Conservation (phyloP, 176 grass and related monocot species). For the Otatea glauca region DNA sequence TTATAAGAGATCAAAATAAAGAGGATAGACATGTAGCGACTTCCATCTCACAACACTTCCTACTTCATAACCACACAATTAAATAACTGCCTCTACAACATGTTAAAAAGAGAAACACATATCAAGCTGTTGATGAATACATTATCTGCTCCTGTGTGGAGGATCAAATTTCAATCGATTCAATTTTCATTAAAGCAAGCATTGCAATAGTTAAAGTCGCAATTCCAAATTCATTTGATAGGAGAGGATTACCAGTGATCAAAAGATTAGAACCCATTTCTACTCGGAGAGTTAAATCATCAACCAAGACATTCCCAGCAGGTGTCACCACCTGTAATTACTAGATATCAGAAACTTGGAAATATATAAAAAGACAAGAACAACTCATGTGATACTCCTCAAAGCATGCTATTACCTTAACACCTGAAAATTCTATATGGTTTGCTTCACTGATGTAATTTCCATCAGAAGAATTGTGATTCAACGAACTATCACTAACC, state of each 20-base stretch:
- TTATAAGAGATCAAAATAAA: background rate
- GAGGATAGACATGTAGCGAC: background rate
- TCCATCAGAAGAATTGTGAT: conserved; percentile 58
- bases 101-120: conserved; percentile 1
- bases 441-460: conserved; percentile 95
- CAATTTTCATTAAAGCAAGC: conserved; percentile 13
- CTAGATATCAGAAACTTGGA: conserved; percentile 48
- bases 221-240: conserved; percentile 12
- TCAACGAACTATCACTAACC: conserved; percentile 55
- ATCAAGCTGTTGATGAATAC: background rate
- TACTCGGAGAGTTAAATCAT: conserved; percentile 86
- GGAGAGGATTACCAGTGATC: conserved; percentile 78
- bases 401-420: conserved; percentile 66
- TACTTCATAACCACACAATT: background rate
- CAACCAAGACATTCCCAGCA: conserved; percentile 85
- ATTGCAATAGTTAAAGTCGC: conserved; percentile 11
- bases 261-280: conserved; percentile 97
- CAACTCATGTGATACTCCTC: conserved; percentile 21
- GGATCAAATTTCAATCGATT: background rate
- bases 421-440: conserved; percentile 92
- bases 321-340: conserved; percentile 93
- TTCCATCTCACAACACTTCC: conserved; percentile 18
- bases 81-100: conserved; percentile 31
- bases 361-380: conserved; percentile 21
- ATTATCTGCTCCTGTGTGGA: background rate